Base-by-base conservation (phyloP, 2,329 filamentous ascomycete genomes). In the Pseudocercospora pini-densiflorae region DNA sequence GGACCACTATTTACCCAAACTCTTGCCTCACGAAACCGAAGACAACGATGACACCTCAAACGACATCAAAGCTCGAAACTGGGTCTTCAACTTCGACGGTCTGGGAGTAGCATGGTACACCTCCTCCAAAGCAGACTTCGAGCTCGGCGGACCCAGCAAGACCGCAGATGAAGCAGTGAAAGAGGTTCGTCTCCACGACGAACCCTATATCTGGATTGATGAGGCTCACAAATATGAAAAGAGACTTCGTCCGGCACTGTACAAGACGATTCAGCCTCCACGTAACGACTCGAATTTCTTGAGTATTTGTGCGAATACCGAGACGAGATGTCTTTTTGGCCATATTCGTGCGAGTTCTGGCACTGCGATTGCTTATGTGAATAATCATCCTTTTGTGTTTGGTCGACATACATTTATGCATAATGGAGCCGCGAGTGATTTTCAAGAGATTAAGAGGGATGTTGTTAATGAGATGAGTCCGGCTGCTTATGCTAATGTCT, bases 101-200 rank as follows among this genome's bases (percentile, higher is more conserved):
- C 77, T 86, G 10, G 85, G 85, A n/a, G 75, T 87, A 62, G 82
- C 82, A 23, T 87, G 84, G 84, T 86, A 86, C 73, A 85, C 83
- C 0, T 70, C 76, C n/a, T 76, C 79, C 9, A 76, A 77, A n/a
- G 76, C 80, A 1, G 78, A 79, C 63, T 85, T 80, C 69, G 73
- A 80, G 73, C 68, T 67, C 59, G 63, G 70, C 63, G 65, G 69
- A 65, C 70, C 70, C 21, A 71, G 68, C 62, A 68, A 77, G 29
- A 72, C 64, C 51, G 66, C 51, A 59, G 74, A 74, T 68, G 73
- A 71, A 31, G 67, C 69, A 70, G 71, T 71, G 47, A 76, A 73
- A 7, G 71, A 74, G 58, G 80, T 72, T 58, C 40, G 59, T 45
- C 47, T 23, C 31, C 49, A 63, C 40, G 51, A 62, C 27, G 19